Base-by-base conservation (phyloP, 1,284 basidiomycete species). In the Moniliophthora roreri region DNA sequence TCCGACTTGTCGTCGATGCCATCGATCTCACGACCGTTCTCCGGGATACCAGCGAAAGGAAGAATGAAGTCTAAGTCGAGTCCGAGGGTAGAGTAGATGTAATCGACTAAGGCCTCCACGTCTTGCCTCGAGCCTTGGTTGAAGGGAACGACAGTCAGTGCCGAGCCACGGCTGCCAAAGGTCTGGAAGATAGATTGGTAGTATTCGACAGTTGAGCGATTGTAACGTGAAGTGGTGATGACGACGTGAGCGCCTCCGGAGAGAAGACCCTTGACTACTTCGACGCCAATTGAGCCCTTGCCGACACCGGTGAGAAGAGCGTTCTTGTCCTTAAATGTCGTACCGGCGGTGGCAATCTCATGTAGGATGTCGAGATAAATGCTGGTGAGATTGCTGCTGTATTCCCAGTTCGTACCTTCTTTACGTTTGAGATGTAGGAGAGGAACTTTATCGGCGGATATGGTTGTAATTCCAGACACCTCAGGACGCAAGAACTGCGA, bases 51-150 rank as follows among this genome's bases (percentile, higher is more conserved):
- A 52, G 96, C 97, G 73, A 99, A 99, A 38, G 96, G 96, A 58
- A 98, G 84, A 64, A 99, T 92, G 74, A 98, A 98, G 74, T 99
- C 96, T 57, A 99, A 83, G 75, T 99, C 96, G 76, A 99, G 85
- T 46, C 89, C 89, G 54, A 98, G 85, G 40, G 88, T 95, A 41
- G 90, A 85, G 75, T 98, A 99, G 71, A 99, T 96, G 73, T 99
- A 99, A 74, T 98, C 95, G 63, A 99, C 87, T 52, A 99, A 84
- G 9, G 94, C 93, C 67, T 99, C 95, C 38, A 96, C 92, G 64
- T 99, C 97, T 71, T 98, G 95, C 75, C 93, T 95, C 11, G 96
- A 98, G 47, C 90, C 95, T 72, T 97, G 95, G 68, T 99, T 99
- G 85, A 98, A 98, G 34, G 96, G 96, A 26, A 99, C 95, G 44